Evolutionary conservation across 805 yeast species (phyloP).

Genomic region (Isabelozyma gotoi): DNA sequence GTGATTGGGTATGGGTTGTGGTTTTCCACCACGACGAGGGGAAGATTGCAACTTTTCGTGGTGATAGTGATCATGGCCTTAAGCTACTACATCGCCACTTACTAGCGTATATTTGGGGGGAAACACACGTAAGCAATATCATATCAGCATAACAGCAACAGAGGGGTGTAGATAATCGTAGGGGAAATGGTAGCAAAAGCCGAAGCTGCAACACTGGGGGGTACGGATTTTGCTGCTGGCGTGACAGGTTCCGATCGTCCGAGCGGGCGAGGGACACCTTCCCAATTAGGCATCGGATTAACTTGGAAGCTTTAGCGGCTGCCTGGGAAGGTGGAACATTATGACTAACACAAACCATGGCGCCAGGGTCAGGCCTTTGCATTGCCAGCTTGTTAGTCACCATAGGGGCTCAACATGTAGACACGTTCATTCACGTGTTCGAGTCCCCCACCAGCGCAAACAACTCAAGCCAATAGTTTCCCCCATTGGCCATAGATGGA

Average conservation of each 20-base stretch:
- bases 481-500: no score
- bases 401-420: no score
- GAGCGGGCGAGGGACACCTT: neutral
- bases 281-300: neutral
- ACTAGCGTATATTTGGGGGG: neutral
- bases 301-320: neutral
- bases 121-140: no score
- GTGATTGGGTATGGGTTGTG: conserved; percentile 35
- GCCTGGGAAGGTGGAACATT: neutral
- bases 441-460: no score
- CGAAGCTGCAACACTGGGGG: no score
- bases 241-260: neutral
- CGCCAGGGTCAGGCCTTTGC: no score
- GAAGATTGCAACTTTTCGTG: conserved; percentile 25
- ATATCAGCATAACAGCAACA: no score
- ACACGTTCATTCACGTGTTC: no score
- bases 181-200: no score
- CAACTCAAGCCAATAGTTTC: no score
- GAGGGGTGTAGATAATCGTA: no score
- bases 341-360: neutral
- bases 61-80: conserved; percentile 9
- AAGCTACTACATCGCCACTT: neutral
- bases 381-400: no score
- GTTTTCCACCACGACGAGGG: conserved; percentile 31
- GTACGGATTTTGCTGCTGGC: neutral